Base-by-base conservation (phyloP, 2,329 filamentous ascomycete genomes). In the Phyllosticta citribraziliensis region DNA sequence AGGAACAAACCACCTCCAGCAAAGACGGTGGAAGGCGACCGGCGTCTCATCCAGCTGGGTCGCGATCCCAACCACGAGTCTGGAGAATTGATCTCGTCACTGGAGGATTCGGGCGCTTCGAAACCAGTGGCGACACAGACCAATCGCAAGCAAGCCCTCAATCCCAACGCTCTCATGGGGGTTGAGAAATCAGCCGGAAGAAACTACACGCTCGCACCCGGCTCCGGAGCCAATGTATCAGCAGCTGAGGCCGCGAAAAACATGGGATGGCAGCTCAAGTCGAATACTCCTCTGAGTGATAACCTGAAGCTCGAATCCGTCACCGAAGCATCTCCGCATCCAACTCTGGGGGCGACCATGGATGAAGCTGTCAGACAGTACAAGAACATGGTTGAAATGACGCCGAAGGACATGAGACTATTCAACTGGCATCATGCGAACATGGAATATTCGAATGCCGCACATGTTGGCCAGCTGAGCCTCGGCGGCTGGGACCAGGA, bases 401-500 rank as follows among this genome's bases (percentile, higher is more conserved):
- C 86, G 14, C 84, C 92, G 1, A 89, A 91, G 70, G 94, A 99
- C 69, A 87, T 96, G 74, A 85, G 94, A 54, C 79, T 99, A 17
- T 82, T 97, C 69, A 99, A 97, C 70, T 99, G 94, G 94, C 95
- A 99, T 74, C 88, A 97, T 72, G 95, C 95, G 65, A 99, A 99
- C 70, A 81, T 99, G 14, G 94, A 99, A 74, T 99, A 99, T 71
- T 95, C 93, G 64, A 99, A 97, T 72, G 94, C 94, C 1, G 89
- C 87, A 1, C 95, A 91, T 66, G 85, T 96, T 60, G 87, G 88
- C 65, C 88, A 88, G 64, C 82, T 99, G 19, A 97, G 93, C 72
- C 83, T 99, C 14, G 85, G 87, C 8, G 87, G 92, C 0, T 97
- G 95, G 90, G 95, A 99, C 73, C 91, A 99, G 68, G 95, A 99